Evolutionary conservation across 768 basidiomycete genomes (phyloP).

Genomic region (Gelatoporia subvermispora): DNA sequence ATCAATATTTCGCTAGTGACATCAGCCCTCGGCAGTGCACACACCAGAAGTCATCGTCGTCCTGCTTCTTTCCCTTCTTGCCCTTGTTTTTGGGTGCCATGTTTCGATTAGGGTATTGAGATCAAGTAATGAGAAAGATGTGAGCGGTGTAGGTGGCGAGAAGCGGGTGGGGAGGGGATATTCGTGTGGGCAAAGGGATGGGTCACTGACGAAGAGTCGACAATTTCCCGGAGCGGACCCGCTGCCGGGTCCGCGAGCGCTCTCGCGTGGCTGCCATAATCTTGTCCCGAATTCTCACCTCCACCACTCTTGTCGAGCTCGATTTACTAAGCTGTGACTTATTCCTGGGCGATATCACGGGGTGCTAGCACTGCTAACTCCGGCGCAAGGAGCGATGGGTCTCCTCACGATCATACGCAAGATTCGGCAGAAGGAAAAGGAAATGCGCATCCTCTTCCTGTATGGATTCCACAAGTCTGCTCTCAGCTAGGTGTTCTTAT

Average conservation of each 20-base stretch:
- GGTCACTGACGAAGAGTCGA: not conserved
- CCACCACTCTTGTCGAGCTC: not conserved
- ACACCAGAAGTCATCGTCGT: constrained; percentile 83
- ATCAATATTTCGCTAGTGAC: constrained; percentile 16
- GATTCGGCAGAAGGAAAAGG: constrained; percentile 90
- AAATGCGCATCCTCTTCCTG: constrained; percentile 96
- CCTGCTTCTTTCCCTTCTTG: constrained; percentile 80
- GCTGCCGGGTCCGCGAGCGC: not conserved
- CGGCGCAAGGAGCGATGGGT: constrained; percentile 58
- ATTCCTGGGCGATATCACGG: not conserved
- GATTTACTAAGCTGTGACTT: not conserved
- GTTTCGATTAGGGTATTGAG: not conserved
- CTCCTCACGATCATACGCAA: constrained; percentile 96
- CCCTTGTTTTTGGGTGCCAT: constrained; percentile 75
- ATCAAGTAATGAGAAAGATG: not conserved
- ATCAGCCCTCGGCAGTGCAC: constrained; percentile 7
- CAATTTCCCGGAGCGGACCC: constrained; percentile 1
- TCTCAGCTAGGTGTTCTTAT: not conserved
- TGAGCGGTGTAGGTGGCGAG: not conserved
- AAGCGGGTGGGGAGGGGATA: not conserved
- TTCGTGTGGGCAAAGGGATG: not conserved
- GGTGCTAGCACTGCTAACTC: not conserved
- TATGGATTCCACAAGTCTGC: constrained; percentile 27
- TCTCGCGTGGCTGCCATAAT: not conserved
- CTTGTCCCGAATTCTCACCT: not conserved